These are phyloP conservation scores for Ganoderma sinense DNA, from an alignment of 1,284 basidiomycete species.

Conservation along the genomic window DNA sequence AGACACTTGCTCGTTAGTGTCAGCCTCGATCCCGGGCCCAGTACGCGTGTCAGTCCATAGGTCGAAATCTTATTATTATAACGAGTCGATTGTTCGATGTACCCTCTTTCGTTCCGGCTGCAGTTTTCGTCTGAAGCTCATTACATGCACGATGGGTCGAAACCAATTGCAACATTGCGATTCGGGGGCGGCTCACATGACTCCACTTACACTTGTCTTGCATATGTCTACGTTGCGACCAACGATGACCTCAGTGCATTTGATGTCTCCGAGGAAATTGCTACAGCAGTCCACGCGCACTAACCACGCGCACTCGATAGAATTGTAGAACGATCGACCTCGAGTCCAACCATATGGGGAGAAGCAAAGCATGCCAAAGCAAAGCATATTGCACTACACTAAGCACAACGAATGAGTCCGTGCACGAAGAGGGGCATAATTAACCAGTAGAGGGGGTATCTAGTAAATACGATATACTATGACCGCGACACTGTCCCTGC, in stretches of 20 bases:
- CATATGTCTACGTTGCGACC: not conserved
- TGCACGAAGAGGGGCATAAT: conserved; percentile 26
- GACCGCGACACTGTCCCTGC: conserved; percentile 44
- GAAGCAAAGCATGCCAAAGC: conserved; percentile 17
- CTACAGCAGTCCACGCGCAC: not conserved
- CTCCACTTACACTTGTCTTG: not conserved
- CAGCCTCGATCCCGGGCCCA: no score
- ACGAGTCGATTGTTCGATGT: no score
- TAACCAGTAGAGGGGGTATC: conserved; percentile 28
- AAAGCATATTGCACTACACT: conserved; percentile 32
- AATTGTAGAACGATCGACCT: not conserved
- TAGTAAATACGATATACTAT: conserved; percentile 35
- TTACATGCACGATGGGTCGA: no score
- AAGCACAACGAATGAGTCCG: conserved; percentile 29
- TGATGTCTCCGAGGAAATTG: not conserved
- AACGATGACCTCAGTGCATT: not conserved
- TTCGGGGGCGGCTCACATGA: no score
- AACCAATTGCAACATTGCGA: no score
- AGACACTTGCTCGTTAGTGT: no score
- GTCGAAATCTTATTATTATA: no score
- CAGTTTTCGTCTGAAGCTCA: no score
- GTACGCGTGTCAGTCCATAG: no score
- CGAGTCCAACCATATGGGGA: not conserved
- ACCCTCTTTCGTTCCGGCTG: no score
- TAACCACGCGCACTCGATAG: not conserved